Evolutionary conservation across 192 early-diverging fungal species (phyloP).

Genomic region (Diversispora eburnea): DNA sequence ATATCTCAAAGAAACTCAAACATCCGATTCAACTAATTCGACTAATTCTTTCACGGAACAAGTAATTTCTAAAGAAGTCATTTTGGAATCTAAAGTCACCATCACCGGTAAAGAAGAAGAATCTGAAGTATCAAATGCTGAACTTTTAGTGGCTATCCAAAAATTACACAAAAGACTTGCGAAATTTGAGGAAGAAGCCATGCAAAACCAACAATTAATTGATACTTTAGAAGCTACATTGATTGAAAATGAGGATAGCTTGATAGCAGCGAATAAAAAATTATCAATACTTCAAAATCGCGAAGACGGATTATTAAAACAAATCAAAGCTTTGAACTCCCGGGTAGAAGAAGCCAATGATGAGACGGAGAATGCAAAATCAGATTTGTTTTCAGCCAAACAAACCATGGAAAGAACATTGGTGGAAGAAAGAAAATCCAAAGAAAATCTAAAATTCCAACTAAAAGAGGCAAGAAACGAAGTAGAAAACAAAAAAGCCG

Average conservation of each 20-base stretch:
- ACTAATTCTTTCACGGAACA: too few species aligned
- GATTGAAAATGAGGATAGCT: conserved; percentile 39
- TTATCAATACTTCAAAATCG: conserved; percentile 33
- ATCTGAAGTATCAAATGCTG: not conserved
- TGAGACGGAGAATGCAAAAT: conserved; percentile 27
- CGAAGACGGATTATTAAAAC: conserved; percentile 31
- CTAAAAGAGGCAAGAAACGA: too few species aligned
- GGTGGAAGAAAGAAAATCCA: conserved; percentile 42
- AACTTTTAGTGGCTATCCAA: conserved; percentile 23
- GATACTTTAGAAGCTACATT: conserved; percentile 43
- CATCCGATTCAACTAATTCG: too few species aligned
- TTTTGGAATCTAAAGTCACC: too few species aligned
- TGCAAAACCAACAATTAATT: conserved; percentile 33
- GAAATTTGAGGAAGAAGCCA: conserved; percentile 35
- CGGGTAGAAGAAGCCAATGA: conserved; percentile 36
- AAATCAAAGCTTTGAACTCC: conserved; percentile 37
- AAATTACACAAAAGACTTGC: conserved; percentile 37
- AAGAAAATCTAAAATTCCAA: not conserved
- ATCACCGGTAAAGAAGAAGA: too few species aligned
- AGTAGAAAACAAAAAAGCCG: too few species aligned
- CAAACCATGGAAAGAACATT: conserved; percentile 35
- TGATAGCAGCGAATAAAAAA: conserved; percentile 38
- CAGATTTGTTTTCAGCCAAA: conserved; percentile 32
- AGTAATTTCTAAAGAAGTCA: too few species aligned
- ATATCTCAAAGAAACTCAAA: not conserved